Evolutionary conservation across 805 yeast genomes (phyloP).

Genomic region (Suhomyces sp.): DNA sequence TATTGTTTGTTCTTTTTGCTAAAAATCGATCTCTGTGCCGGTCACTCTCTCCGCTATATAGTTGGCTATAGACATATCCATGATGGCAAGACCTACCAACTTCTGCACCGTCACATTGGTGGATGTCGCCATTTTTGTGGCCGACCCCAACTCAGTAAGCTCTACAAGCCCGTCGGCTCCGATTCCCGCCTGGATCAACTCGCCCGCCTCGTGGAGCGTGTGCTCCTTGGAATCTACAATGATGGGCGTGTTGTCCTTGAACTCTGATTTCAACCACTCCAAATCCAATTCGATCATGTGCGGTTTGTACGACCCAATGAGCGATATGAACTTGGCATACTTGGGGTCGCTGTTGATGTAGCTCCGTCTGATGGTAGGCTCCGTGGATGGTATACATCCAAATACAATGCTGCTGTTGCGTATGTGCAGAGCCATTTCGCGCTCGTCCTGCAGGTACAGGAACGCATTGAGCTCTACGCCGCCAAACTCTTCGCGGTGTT

Average conservation of each 20-base stretch:
- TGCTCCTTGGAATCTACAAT: conserved; percentile 61
- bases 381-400: conserved; percentile 60
- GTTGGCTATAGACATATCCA: conserved; percentile 58
- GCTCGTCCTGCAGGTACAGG: conserved; percentile 13
- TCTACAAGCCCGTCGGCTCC: conserved; percentile 42
- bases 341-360: conserved; percentile 28
- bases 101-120: conserved; percentile 45
- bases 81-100: conserved; percentile 60
- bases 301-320: conserved; percentile 69
- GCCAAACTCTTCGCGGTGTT: conserved; percentile 26
- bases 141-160: conserved; percentile 38
- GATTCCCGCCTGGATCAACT: conserved; percentile 48
- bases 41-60: conserved; percentile 27
- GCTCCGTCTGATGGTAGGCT: conserved; percentile 40
- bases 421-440: conserved; percentile 21
- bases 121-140: conserved; percentile 9
- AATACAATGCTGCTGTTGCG: conserved; percentile 47
- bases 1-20: background rate
- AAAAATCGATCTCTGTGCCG: conserved; percentile 5
- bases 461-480: conserved; percentile 20
- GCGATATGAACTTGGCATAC: conserved; percentile 42
- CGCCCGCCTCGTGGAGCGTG: conserved; percentile 62
- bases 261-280: conserved; percentile 29
- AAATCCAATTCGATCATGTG: conserved; percentile 62
- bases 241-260: conserved; percentile 39